Evolutionary conservation across 768 basidiomycete species (phyloP), one percentile per base, ranked within the genome.

Genomic region (Erythrobasidium yunnanense): DNA sequence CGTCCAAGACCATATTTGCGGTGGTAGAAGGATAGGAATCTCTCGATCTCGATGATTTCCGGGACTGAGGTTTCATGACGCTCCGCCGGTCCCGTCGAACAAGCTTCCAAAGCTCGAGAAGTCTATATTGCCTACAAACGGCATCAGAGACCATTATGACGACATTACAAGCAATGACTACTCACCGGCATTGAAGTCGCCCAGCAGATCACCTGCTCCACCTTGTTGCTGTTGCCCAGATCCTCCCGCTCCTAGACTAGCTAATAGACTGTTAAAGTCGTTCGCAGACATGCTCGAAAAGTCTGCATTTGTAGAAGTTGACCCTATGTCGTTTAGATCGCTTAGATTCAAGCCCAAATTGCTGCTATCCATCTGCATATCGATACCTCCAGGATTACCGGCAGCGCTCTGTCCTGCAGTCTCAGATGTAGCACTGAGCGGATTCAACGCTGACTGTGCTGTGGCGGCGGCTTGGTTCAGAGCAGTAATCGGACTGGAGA

Each of bases 231-330:
- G n/a, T n/a, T n/a, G n/a, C n/a, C n/a, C n/a, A n/a, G n/a, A n/a
- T n/a, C n/a, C n/a, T n/a, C n/a, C n/a, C 5, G 22, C 17, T 2
- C 47, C 45, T 4, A 63, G 29, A 29, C 42, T n/a, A 3, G 60
- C n/a, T 4, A 63, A 32, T 25, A 63, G 8, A 11, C 22, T n/a
- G 49, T 51, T 51, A 35, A 63, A 63, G 30, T 63, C 60, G 49
- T 49, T 49, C 33, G 60, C 6, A 18, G 60, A 47, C 45, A 63
- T 50, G n/a, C 30, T 27, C 60, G 60, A 63, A n/a, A 63, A 51
- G 60, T 63, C 60, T 20, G 33, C 33, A 27, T 46, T 58, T n/a
- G n/a, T 11, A n/a, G 38, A 42, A 42, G 38, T 42, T 11, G 11
- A 11, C n/a, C 11, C 11, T 11, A 42, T 11, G 38, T 42, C 38